Conservation (phyloP, 805 yeast species). For the Torulaspora quercuum region DNA sequence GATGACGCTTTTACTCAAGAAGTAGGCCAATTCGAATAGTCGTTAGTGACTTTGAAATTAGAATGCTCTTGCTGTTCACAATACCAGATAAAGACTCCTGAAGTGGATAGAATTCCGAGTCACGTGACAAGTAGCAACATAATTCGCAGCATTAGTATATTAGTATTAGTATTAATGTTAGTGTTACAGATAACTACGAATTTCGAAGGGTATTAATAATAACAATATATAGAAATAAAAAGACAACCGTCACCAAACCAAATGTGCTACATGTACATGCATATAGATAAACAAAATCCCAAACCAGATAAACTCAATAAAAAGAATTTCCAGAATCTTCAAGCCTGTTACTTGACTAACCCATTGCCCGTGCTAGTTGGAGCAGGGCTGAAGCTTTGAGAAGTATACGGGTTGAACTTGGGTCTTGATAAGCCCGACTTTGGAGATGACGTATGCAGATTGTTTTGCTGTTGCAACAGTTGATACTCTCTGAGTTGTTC, state of each 20-base stretch:
- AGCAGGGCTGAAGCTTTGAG: slow-evolving; percentile 57
- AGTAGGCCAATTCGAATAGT: no score
- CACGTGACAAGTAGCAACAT: no score
- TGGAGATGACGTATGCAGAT: slow-evolving; percentile 11
- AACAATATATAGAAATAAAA: slow-evolving; percentile 7
- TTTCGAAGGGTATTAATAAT: not conserved
- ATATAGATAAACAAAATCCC: slow-evolving; percentile 4
- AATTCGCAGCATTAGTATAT: no score
- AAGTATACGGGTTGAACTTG: slow-evolving; percentile 66
- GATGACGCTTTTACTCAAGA: no score
- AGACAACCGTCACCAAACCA: slow-evolving; percentile 14
- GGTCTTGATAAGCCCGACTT: slow-evolving; percentile 27
- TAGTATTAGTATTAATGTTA: no score
- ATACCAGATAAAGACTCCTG: no score
- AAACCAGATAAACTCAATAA: no score
- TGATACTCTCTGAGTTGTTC: slow-evolving; percentile 22
- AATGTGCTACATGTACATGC: slow-evolving; percentile 3
- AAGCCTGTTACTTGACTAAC: slow-evolving; percentile 1
- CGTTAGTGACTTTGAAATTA: no score
- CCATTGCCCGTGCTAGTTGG: slow-evolving; percentile 13
- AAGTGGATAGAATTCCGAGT: no score
- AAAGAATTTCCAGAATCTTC: no score
- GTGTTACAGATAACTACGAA: no score
- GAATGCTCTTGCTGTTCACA: no score
- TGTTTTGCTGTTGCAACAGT: slow-evolving; percentile 9